Evolutionary conservation across 306 rosid genomes (phyloP).

Genomic region (Begonia loranthoides): DNA sequence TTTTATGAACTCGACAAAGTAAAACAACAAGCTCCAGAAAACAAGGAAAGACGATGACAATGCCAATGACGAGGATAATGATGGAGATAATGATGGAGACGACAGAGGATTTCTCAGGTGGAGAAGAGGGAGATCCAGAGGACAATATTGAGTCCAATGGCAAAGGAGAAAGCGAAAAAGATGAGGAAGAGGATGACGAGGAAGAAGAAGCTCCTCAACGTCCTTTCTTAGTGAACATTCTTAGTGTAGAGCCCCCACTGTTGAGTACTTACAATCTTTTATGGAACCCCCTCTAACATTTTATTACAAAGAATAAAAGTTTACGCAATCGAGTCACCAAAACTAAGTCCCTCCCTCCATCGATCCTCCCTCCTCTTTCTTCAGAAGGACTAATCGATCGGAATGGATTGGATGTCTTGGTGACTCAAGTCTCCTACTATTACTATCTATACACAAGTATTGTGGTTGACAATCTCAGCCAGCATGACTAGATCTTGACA

Average conservation of each 20-base stretch:
- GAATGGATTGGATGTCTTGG: no score
- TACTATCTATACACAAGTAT: conserved; percentile 46
- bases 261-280: no score
- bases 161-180: conserved; percentile 31
- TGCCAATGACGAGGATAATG: conserved; percentile 25
- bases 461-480: conserved; percentile 7
- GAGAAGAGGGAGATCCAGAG: conserved; percentile 51
- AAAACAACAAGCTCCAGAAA: conserved; percentile 25
- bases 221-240: conserved; percentile 18
- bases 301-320: no score
- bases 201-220: conserved; percentile 55
- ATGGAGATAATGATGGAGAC: conserved; percentile 34
- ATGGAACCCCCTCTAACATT: no score
- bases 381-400: no score
- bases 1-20: conserved; percentile 28
- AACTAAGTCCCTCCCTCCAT: no score
- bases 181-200: conserved; percentile 20
- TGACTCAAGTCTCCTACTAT: no score
- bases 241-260: no score
- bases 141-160: conserved; percentile 55
- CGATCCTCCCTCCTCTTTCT: no score
- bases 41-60: conserved; percentile 78
- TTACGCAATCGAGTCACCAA: no score
- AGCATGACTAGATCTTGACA: no score
- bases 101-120: conserved; percentile 57